phyloP scores from a whole-genome alignment of 2,329 filamentous ascomycete species.

The Fusarium odoratissimum region DNA sequence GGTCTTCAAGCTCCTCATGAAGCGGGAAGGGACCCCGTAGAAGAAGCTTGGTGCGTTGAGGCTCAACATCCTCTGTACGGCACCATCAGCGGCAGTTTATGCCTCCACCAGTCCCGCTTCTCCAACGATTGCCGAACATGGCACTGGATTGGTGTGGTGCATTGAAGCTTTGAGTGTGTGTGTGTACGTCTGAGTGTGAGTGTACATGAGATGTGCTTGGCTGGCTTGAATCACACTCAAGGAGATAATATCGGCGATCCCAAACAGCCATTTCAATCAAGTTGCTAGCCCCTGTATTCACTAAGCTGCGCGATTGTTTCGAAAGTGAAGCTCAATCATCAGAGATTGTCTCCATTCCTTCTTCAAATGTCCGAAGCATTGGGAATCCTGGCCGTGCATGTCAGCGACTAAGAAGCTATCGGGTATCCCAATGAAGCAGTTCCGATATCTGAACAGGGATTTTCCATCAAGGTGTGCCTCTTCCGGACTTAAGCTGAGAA shows the following conservation, averaged over 20 bases:
- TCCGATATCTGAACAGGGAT: constrained; percentile 42
- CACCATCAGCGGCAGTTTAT: constrained; percentile 45
- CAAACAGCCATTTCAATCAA: not conserved
- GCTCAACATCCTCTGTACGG: constrained; percentile 41
- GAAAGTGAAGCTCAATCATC: constrained; percentile 1
- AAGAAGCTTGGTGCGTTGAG: constrained; percentile 41
- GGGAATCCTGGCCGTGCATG: constrained; percentile 30
- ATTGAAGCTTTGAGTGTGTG: constrained; percentile 15
- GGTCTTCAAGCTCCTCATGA: constrained; percentile 29
- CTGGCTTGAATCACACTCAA: not conserved
- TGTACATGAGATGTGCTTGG: not conserved
- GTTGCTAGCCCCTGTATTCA: constrained; percentile 1
- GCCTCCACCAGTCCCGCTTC: constrained; percentile 46
- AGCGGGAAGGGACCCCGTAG: constrained; percentile 44
- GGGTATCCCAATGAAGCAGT: constrained; percentile 45
- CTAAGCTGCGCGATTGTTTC: constrained; percentile 14
- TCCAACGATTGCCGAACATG: constrained; percentile 48
- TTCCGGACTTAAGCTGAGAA: constrained; percentile 37
- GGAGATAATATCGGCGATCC: not conserved
- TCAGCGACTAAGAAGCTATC: constrained; percentile 25
- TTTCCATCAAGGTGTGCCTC: constrained; percentile 36
- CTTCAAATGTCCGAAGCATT: not conserved
- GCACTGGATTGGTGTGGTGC: constrained; percentile 35
- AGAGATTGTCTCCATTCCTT: constrained; percentile 2
- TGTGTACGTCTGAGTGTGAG: constrained; percentile 6